Base-by-base conservation (phyloP, 768 basidiomycete species). In the Thelephora aurantiotincta region DNA sequence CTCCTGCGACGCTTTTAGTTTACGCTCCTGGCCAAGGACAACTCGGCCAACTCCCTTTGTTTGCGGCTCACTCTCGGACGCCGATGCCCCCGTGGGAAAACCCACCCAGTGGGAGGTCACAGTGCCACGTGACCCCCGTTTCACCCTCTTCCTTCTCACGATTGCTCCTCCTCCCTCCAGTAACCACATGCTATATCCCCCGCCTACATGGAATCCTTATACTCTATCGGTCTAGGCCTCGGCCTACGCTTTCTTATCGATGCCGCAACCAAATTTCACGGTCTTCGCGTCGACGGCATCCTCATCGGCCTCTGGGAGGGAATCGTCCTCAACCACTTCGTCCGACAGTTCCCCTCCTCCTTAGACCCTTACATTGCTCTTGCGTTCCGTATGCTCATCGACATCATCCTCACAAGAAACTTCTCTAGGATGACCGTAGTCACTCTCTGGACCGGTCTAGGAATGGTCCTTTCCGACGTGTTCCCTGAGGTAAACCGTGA, bases 291-390 rank as follows among this genome's bases (percentile, higher is more conserved):
- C 47, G 73, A 70, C n/a, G 76, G 78, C 14, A 77, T 78, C 12
- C 70, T 87, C 48, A 68, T 88, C 46, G 85, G 84, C 6, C 65
- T 86, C 16, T 87, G 83, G 82, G 84, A 87, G 62, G 83, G 85
- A 43, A 72, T 82, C 20, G 75, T 85, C 34, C 67, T 84, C 48
- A 73, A 77, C 35, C 84, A 86, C 54, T 85, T 83, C 59, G 61
- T 82, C 52, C 72, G 72, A 51, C 81, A 81, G 58, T 71, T 71
- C 62, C 80, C 82, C 30, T 56, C 57, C 30, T 82, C 82, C 0
- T 66, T 69, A 48, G 83, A 86, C 60, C 83, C 82, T 6, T 83
- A 78, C 60, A 63, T 85, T 47, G 80, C 73, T 12, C 75, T 77
- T 50, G 78, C 65, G 33, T 73, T 84, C 45, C 69, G 85, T n/a